These are phyloP conservation scores for Brassica nigra DNA, from an alignment of 345 rosid genomes.

Conservation along the genomic window DNA sequence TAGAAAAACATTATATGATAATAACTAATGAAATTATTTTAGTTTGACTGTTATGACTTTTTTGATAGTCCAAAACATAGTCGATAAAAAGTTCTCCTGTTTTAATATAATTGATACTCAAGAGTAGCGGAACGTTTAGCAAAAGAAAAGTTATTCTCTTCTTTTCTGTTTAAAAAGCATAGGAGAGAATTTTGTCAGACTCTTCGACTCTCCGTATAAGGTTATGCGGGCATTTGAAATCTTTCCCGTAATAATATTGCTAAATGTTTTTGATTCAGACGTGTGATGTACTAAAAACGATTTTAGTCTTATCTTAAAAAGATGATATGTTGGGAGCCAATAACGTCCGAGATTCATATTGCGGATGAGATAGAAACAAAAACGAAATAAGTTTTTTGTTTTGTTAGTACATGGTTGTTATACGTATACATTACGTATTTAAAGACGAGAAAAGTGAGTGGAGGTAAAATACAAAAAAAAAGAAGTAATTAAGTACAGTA, in stretches of 20 bases:
- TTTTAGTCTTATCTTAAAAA: neutral
- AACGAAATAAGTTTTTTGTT: neutral
- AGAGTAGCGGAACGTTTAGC: neutral
- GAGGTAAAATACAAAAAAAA: slow-evolving; percentile 24
- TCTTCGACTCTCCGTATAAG: neutral
- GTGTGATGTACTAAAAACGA: neutral
- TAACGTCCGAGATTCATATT: neutral
- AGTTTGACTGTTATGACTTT: too few species aligned
- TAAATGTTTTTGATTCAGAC: neutral
- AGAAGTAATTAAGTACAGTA: slow-evolving; percentile 11
- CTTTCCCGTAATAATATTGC: neutral
- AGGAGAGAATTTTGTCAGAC: neutral
- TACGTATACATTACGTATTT: neutral
- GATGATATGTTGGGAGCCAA: slow-evolving; percentile 18
- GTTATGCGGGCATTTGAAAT: neutral
- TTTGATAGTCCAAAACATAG: too few species aligned
- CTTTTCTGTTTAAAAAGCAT: neutral
- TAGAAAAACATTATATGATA: too few species aligned
- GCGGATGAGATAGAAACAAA: slow-evolving; percentile 6
- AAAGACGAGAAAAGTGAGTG: slow-evolving; percentile 23
- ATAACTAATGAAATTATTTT: too few species aligned
- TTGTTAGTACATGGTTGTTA: neutral
- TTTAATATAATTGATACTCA: too few species aligned
- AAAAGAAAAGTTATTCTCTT: neutral
- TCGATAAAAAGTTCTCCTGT: too few species aligned